Evolutionary conservation across 1,139 yeast species (phyloP).

Genomic region (Yamadazyma dushanensis): DNA sequence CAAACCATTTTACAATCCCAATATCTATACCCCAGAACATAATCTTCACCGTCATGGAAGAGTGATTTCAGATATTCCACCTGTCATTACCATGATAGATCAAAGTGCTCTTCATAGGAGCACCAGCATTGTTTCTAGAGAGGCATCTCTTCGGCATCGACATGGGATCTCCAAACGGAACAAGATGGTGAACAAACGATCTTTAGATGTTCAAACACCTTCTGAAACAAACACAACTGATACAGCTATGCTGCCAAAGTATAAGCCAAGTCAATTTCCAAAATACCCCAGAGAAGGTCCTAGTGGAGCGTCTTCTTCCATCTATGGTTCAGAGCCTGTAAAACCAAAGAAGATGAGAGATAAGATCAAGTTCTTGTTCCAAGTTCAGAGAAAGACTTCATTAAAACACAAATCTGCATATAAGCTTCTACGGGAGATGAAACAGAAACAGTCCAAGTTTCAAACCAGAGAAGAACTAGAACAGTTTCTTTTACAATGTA

Average conservation of each 20-base stretch:
- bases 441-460: slow-evolving; percentile 24
- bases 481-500: slow-evolving; percentile 22
- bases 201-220: slow-evolving; percentile 13
- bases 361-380: slow-evolving; percentile 27
- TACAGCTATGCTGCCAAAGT: neutral
- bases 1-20: slow-evolving; percentile 1
- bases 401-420: slow-evolving; percentile 26
- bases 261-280: neutral
- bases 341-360: slow-evolving; percentile 2
- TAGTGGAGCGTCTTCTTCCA: slow-evolving; percentile 8
- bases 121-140: slow-evolving; percentile 32
- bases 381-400: slow-evolving; percentile 37
- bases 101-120: slow-evolving; percentile 21
- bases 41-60: slow-evolving; percentile 3
- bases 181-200: slow-evolving; percentile 27
- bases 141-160: slow-evolving; percentile 34
- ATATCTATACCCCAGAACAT: slow-evolving; percentile 11
- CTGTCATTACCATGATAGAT: slow-evolving; percentile 30
- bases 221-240: slow-evolving; percentile 4
- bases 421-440: slow-evolving; percentile 16
- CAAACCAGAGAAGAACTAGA: slow-evolving; percentile 26
- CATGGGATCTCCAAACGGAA: slow-evolving; percentile 31
- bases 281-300: neutral
- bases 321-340: slow-evolving; percentile 8
- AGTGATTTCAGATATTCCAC: slow-evolving; percentile 17